Conservation (phyloP, 495 filamentous ascomycete species). For the Hyphodiscus hymeniophilus region DNA sequence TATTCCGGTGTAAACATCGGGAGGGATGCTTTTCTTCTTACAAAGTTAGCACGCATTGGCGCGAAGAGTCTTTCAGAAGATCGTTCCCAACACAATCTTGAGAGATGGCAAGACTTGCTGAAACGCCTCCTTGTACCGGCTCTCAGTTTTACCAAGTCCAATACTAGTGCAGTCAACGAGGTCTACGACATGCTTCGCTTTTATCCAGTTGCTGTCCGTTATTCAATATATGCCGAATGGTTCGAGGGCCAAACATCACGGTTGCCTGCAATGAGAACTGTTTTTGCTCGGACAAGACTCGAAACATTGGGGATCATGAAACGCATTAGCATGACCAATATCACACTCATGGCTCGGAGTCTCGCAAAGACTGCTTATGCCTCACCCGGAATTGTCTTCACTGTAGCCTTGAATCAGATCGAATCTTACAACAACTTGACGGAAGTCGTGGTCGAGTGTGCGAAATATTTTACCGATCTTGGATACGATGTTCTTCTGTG, state of each 20-base stretch:
- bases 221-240: slow-evolving; percentile 91
- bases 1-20: slow-evolving; percentile 82
- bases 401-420: slow-evolving; percentile 75
- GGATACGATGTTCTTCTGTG: slow-evolving; percentile 91
- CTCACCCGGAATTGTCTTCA: slow-evolving; percentile 86
- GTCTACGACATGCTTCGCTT: slow-evolving; percentile 72
- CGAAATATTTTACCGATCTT: slow-evolving; percentile 83
- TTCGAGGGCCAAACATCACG: slow-evolving; percentile 68
- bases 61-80: slow-evolving; percentile 63
- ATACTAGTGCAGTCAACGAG: slow-evolving; percentile 75
- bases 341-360: slow-evolving; percentile 72
- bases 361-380: slow-evolving; percentile 82
- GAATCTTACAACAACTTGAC: slow-evolving; percentile 89
- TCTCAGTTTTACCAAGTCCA: slow-evolving; percentile 72
- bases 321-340: slow-evolving; percentile 74
- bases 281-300: slow-evolving; percentile 63
- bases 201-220: slow-evolving; percentile 70
- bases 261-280: slow-evolving; percentile 66
- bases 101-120: slow-evolving; percentile 72
- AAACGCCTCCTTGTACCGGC: slow-evolving; percentile 77
- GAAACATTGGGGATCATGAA: slow-evolving; percentile 81
- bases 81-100: slow-evolving; percentile 53
- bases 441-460: slow-evolving; percentile 86
- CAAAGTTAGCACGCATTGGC: slow-evolving; percentile 76
- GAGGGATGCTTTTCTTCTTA: slow-evolving; percentile 65